Base-by-base conservation (phyloP, 805 yeast species). In the Danielozyma ontarioensis region DNA sequence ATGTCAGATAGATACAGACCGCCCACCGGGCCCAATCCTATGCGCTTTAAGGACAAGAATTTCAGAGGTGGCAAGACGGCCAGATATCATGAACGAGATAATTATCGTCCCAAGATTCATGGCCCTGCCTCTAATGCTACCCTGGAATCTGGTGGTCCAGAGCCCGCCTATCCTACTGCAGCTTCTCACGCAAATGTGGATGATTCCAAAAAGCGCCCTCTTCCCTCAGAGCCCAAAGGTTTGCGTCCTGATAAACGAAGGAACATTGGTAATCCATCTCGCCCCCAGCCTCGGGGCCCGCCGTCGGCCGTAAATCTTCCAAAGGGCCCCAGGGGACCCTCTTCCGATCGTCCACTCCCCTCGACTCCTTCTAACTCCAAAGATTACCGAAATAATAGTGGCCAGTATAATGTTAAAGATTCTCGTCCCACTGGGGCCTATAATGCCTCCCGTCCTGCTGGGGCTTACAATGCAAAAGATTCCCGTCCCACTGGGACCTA, bases 1-100 rank as follows among this genome's bases (percentile, higher is more conserved):
- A 44, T 44, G 48, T 44, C 50, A 12, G 50, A 45, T 28, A 37
- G 45, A 26, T 44, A 44, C 27, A 39, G 48, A 27, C 50, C 50
- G 14, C 50, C 50, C 5, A 13, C 45, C 3, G 50, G 46, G 17
- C 50, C 50, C 4, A 45, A 40, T 32, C 45, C 46, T 17, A 35
- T 40, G 8, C 31, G 46, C 11, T 27, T 28, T 34, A 17, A 34
- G 17, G 39, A 36, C 13, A 38, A 24, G 7, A 22, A 29, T 18
- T 29, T 34, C 17, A 33, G 31, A 23, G 48, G 42, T 5, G 35
- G 32, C 15, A 29, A 13, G 11, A 33, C 45, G 4, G 35, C 33
- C 11, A 24, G 45, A 10, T 37, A 27, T 28, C 43, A 39, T 25
- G 48, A 45, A 16, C 31, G 50, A n/a, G 50, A 45, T 22, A 33